Base-by-base conservation (phyloP, 345 rosid genomes). In the Eucalyptus albens region DNA sequence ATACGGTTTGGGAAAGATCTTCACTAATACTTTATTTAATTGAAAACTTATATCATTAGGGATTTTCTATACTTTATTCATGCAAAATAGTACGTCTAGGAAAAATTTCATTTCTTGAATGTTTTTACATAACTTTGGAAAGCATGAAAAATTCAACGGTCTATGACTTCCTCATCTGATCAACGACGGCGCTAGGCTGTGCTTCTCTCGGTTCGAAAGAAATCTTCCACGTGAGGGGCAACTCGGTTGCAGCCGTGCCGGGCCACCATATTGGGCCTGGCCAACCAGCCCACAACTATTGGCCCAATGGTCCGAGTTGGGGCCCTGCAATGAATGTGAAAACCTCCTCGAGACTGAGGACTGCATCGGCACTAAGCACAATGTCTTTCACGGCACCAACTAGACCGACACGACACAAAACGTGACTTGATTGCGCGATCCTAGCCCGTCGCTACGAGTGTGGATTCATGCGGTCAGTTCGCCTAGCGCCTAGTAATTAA, bases 111-210 rank as follows among this genome's bases (percentile, higher is more conserved):
- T 26, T 8, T 51, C 31, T 19, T 8, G 86, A 50, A 37, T 60
- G 45, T 87, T 91, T 86, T 90, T 49, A 95, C 98, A 88, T 94
- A 94, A 86, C 90, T 97, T 90, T 95, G 37, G 9, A n/a, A 65
- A 65, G 19, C 77, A n/a, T 65, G 77, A n/a, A 65, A 65, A 65
- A 29, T n/a, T 65, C 77, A n/a, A 15, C 98, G 40, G 95, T 96
- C 89, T 96, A 89, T 2, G 98, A 96, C 91, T 94, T 97, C 93
- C 99, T 96, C 98, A 95, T 95, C 93, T 96, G 97, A 16, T 95
- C 96, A 2, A 96, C 95, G 27, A 96, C 93, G 59, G 96, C 93
- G 93, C 92, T 95, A 19, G 97, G 98, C 89, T 95, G 97, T 65
- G 97, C 96, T 92, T 96, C 98, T 92, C 99, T 93, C 93, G 95